These are phyloP conservation scores for Dothistroma septosporum DNA, from an alignment of 2,329 filamentous ascomycete genomes.

Conservation along the genomic window DNA sequence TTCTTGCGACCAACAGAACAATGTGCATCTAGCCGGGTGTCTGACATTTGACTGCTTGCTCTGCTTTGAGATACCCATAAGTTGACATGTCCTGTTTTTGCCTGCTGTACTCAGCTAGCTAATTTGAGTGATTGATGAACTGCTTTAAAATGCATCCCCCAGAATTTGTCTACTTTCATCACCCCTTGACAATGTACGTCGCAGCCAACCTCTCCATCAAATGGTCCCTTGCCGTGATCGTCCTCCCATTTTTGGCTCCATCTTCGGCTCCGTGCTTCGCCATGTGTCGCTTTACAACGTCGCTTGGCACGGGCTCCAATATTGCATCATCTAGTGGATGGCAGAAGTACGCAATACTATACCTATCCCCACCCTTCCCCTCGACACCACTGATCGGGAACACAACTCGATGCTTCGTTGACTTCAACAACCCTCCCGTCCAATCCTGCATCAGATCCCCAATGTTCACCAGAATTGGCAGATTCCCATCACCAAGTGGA, in stretches of 20 bases:
- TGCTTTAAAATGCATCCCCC: neutral
- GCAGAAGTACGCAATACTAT: conserved; percentile 53
- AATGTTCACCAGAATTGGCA: conserved; percentile 68
- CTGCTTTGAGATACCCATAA: conserved; percentile 10
- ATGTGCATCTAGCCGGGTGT: neutral
- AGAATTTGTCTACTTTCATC: neutral
- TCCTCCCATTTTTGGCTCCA: conserved; percentile 39
- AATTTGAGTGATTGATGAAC: neutral
- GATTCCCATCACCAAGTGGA: conserved; percentile 40
- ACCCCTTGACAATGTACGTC: conserved; percentile 49
- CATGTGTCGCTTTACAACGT: conserved; percentile 42
- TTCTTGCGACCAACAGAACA: neutral
- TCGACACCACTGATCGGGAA: conserved; percentile 48
- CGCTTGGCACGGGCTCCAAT: conserved; percentile 54
- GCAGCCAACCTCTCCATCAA: conserved; percentile 54
- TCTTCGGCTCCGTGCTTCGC: conserved; percentile 30
- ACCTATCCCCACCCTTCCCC: conserved; percentile 29
- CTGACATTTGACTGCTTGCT: conserved; percentile 4
- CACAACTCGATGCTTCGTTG: conserved; percentile 83
- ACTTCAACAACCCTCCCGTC: conserved; percentile 83
- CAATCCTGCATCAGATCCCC: conserved; percentile 74
- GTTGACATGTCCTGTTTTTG: neutral
- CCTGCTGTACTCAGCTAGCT: neutral
- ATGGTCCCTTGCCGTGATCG: conserved; percentile 57
- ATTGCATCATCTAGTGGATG: conserved; percentile 55